Conservation (phyloP, 2,329 filamentous ascomycete genomes). For the Leptosphaerulina australis region DNA sequence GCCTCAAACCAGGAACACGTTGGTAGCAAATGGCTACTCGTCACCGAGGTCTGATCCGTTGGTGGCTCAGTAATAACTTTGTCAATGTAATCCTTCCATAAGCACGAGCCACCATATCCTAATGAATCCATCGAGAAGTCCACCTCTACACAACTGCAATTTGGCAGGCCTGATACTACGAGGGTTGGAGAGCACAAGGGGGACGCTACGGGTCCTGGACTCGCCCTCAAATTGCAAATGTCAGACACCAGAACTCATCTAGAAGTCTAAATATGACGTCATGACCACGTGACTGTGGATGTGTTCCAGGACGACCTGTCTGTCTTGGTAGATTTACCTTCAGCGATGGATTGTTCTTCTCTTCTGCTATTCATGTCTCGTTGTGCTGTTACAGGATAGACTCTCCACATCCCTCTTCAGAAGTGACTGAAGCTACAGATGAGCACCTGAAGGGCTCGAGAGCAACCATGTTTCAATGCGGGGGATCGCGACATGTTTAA, state of each 20-base stretch:
- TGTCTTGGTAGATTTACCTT: not conserved
- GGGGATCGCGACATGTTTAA: not conserved
- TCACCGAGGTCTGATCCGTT: too few relatives aligned
- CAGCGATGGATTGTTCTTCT: not conserved
- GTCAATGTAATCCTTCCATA: too few relatives aligned
- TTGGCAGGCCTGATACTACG: too few relatives aligned
- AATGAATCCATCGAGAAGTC: too few relatives aligned
- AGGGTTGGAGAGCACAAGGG: too few relatives aligned
- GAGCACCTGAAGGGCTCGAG: not conserved
- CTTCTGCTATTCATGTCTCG: not conserved
- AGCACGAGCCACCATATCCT: too few relatives aligned
- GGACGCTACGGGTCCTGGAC: too few relatives aligned
- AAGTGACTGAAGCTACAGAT: not conserved
- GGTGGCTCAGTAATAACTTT: too few relatives aligned
- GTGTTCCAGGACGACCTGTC: not conserved
- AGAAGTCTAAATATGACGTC: slow-evolving; percentile 1
- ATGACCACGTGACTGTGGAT: not conserved
- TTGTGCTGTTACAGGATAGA: not conserved
- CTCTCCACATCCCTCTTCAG: not conserved
- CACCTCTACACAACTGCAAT: too few relatives aligned
- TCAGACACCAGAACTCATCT: too few relatives aligned
- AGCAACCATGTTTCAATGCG: not conserved
- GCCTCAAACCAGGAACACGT: not conserved
- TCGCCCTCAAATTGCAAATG: too few relatives aligned
- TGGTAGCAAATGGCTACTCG: not conserved